Evolutionary conservation across 2,329 filamentous ascomycete species (phyloP), one percentile per base, ranked within the genome.

Genomic region (Epichloe glyceriae): DNA sequence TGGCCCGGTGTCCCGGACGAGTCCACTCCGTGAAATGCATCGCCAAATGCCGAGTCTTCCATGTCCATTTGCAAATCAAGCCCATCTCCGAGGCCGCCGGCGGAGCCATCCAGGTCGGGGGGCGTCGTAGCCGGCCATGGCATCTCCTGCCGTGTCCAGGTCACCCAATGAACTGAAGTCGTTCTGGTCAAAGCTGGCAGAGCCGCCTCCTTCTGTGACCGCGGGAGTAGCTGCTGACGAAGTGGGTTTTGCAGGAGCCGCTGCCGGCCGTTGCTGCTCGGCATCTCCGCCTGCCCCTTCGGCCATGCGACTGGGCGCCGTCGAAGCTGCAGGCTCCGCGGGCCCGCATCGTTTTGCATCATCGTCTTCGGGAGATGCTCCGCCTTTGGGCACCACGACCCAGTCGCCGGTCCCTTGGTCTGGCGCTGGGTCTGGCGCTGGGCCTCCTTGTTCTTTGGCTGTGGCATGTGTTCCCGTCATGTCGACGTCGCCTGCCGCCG

Each of bases 41-140:
- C 86, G 3, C 86, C 87, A 69, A 93, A 93, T 1, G 86, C 87
- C 37, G 83, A 88, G 60, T 89, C 85, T 45, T 88, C 85, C 71
- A 88, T 77, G 55, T 83, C 84, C 70, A 83, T 76, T 58, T 77
- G 74, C 48, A 83, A 64, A 62, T 78, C 75, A n/a, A 78, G 64
- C 8, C 76, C 79, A 41, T 79, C 77, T 20, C 71, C 77, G 4
- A 78, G 65, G 33, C 72, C 74, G 4, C 69, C 72, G 2, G 64
- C 68, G 1, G 60, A 64, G 4, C 62, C 64, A 40, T 73, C 72
- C 33, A 73, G 64, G 47, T 78, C 73, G 14, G 79, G 79, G 76
- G 15, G 77, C 76, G 41, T 78, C 80, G 61, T 84, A 88, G 39
- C 78, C 78, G 2, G 81, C 81, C 37, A 88, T 68, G 3, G 83